Evolutionary conservation across 495 filamentous ascomycete species (phyloP).

Genomic region (Clavariopsis aquatica): DNA sequence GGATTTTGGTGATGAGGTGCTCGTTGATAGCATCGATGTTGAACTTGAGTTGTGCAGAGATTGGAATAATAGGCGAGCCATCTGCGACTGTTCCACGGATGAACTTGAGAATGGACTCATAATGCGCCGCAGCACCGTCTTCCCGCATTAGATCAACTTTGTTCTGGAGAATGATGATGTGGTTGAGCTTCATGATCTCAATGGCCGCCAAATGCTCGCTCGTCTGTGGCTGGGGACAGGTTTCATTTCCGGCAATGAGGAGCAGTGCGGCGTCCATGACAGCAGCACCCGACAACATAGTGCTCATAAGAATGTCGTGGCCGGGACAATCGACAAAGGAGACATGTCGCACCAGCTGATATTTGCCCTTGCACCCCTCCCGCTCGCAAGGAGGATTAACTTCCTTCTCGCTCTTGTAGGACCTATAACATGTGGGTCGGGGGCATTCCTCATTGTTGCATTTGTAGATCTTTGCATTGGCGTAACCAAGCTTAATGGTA

Average conservation of each 20-base stretch:
- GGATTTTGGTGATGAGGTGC: slow-evolving; percentile 86
- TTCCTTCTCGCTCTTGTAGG: slow-evolving; percentile 98
- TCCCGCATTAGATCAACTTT: slow-evolving; percentile 98
- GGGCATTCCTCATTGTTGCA: slow-evolving; percentile 91
- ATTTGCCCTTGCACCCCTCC: slow-evolving; percentile 82
- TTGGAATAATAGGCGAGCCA: slow-evolving; percentile 94
- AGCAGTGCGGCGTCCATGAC: slow-evolving; percentile 99
- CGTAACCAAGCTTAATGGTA: slow-evolving; percentile 99
- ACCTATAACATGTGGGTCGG: slow-evolving; percentile 90
- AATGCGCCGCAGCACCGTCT: slow-evolving; percentile 86
- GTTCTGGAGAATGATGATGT: slow-evolving; percentile 99
- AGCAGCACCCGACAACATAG: slow-evolving; percentile 97
- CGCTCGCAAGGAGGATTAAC: slow-evolving; percentile 93
- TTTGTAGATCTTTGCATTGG: slow-evolving; percentile 99
- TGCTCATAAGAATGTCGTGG: slow-evolving; percentile 99
- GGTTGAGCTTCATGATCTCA: slow-evolving; percentile 97
- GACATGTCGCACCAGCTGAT: slow-evolving; percentile 66
- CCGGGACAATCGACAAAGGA: slow-evolving; percentile 95
- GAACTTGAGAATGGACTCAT: slow-evolving; percentile 95
- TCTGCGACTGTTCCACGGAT: slow-evolving; percentile 96
- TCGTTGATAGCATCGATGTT: slow-evolving; percentile 99
- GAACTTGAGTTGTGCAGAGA: slow-evolving; percentile 98
- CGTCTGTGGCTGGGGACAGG: slow-evolving; percentile 97
- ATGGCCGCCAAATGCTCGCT: slow-evolving; percentile 98
- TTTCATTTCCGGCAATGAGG: slow-evolving; percentile 97